Base-by-base conservation (phyloP, 139 green algal genomes). In the Coccomyxa sp. region DNA sequence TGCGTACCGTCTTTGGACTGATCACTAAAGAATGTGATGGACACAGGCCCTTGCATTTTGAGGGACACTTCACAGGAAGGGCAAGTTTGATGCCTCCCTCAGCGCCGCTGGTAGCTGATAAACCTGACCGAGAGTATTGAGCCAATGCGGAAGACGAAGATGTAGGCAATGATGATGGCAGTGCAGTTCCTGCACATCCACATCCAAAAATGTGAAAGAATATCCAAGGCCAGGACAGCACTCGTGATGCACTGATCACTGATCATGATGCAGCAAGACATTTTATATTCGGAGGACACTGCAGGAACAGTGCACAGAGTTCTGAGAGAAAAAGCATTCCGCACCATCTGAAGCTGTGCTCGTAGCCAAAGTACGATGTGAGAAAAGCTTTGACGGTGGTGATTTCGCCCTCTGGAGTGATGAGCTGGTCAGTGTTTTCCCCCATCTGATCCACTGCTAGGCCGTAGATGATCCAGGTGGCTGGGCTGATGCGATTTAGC, bases 401-500 rank as follows among this genome's bases (percentile, higher is more conserved):
- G 12, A n/a, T 10, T 15, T 60, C n/a, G n/a, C 78, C 79, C 30
- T 38, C 67, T 66, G 81, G 81, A 13, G 59, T 38, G 23, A 60
- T 87, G 31, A 86, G 58, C 21, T 77, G 51, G 10, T 83, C n/a
- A 11, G 75, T 79, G 0, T 82, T 78, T 75, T 90, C 84, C 12
- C 81, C 89, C 32, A 95, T 86, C 87, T 94, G 90, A 58, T 82
- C 84, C 12, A 81, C 80, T 13, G 83, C 85, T 67, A 94, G 85
- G 30, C 87, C 91, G 76, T 94, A 93, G 32, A 95, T 82, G 51
- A 92, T 74, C 88, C 78, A 82, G 13, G 57, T 82, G 16, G 57
- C 87, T 91, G 32, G 93, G 92, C 51, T 84, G 58, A 59, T 79
- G 30, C 81, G 82, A 84, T 95, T 94, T 66, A 95, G 83, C 93